These are phyloP conservation scores for Ascosphaera apis DNA, from an alignment of 2,329 filamentous ascomycete genomes.

Conservation along the genomic window DNA sequence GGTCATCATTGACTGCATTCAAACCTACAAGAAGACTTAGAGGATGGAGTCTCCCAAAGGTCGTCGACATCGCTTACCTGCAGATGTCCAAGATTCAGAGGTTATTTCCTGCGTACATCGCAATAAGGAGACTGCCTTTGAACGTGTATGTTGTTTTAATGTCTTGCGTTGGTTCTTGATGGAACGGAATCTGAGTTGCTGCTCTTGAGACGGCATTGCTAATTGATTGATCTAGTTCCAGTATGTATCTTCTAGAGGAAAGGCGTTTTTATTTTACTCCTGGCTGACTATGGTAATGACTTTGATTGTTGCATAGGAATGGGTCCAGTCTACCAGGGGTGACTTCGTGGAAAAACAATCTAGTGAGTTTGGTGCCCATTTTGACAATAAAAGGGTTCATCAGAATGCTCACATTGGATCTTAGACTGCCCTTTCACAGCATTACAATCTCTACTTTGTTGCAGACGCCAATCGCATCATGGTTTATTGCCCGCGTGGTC, in stretches of 20 bases:
- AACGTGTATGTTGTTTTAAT: background rate
- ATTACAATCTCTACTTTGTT: slow-evolving; percentile 24
- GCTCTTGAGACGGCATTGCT: background rate
- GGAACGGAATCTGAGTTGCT: background rate
- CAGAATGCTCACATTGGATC: background rate
- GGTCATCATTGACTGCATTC: too few relatives aligned
- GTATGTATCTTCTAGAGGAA: background rate
- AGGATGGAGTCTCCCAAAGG: too few relatives aligned
- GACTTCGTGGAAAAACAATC: slow-evolving; percentile 21
- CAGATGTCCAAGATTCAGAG: background rate
- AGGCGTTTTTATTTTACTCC: background rate
- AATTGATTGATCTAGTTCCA: background rate
- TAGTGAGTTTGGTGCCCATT: slow-evolving; percentile 12
- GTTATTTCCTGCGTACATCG: background rate
- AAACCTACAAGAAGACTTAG: too few relatives aligned
- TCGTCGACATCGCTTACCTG: too few relatives aligned
- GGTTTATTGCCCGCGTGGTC: slow-evolving; percentile 22
- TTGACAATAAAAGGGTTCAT: slow-evolving; percentile 2
- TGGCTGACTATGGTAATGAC: background rate
- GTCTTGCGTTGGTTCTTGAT: background rate
- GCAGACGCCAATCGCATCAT: slow-evolving; percentile 19
- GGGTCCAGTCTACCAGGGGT: slow-evolving; percentile 10
- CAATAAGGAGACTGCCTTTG: background rate
- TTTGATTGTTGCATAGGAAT: background rate
- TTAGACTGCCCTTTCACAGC: slow-evolving; percentile 23